Evolutionary conservation across 2,329 filamentous ascomycete species (phyloP).

Genomic region (Boeremia lycopersici): DNA sequence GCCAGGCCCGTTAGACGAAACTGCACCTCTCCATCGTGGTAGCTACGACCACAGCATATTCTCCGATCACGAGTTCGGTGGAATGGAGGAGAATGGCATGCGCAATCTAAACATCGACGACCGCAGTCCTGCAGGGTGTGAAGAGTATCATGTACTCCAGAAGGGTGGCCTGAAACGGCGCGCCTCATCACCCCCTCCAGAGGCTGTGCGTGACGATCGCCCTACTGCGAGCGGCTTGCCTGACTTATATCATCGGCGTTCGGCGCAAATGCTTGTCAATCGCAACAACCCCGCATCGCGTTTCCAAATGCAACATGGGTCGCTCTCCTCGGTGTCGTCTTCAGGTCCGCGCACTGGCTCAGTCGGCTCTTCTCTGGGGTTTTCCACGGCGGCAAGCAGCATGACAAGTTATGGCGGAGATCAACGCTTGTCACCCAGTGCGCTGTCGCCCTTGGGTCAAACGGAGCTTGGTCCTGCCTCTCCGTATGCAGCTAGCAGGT

Average conservation of each 20-base stretch:
- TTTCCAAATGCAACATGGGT: slow-evolving; percentile 64
- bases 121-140: slow-evolving; percentile 53
- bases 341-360: slow-evolving; percentile 67
- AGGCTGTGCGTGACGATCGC: slow-evolving; percentile 56
- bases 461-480: slow-evolving; percentile 60
- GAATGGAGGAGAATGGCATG: slow-evolving; percentile 60
- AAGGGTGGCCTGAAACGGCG: slow-evolving; percentile 67
- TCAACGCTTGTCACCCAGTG: slow-evolving; percentile 65
- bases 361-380: slow-evolving; percentile 64
- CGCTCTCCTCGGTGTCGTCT: slow-evolving; percentile 66
- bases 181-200: slow-evolving; percentile 67
- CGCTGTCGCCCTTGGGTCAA: slow-evolving; percentile 64
- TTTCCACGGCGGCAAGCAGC: slow-evolving; percentile 66
- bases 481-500: slow-evolving; percentile 58
- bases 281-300: slow-evolving; percentile 60
- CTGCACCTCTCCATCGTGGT: slow-evolving; percentile 61
- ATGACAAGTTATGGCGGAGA: slow-evolving; percentile 68
- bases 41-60: slow-evolving; percentile 67
- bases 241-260: slow-evolving; percentile 61
- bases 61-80: slow-evolving; percentile 55
- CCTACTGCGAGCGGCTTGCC: slow-evolving; percentile 49
- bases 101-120: slow-evolving; percentile 61
- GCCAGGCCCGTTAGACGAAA: slow-evolving; percentile 56
- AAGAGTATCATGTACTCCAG: slow-evolving; percentile 51
- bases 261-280: slow-evolving; percentile 61